Base-by-base conservation (phyloP, 148 eudicot genomes). In the Fagopyrum tataricum region DNA sequence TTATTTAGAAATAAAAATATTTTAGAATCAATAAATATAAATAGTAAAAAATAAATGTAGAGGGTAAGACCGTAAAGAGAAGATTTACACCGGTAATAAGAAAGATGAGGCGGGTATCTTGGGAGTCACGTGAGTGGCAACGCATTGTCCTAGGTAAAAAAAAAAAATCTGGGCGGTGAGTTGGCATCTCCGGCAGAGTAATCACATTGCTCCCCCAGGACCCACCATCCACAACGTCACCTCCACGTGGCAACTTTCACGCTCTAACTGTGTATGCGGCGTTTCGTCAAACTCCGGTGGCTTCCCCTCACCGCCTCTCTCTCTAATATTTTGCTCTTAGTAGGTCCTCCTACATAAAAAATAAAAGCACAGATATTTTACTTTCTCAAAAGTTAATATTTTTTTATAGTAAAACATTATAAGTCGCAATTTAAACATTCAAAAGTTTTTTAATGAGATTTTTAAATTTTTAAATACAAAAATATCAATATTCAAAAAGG, bases 191-290 rank as follows among this genome's bases (percentile, higher is more conserved):
- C 67, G 41, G 40, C 41, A 24, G 58, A 21, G 58, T 52, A 52
- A 52, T 52, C 58, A 17, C 51, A 47, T 9, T 47, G 51, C 51
- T 51, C 56, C 18, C 62, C 31, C 26, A 2, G 43, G 69, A 15
- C 20, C 69, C 69, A 62, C 68, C 68, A 7, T 31, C 49, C 49
- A 46, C 68, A 9, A 56, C 41, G 40, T 37, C 42, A 46, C 13
- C 13, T 46, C 69, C 11, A 64, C 69, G 44, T 64, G 69, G 69
- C 44, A 37, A 64, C 69, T 37, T 17, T 64, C 69, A 64, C 69
- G 43, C 69, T 64, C 69, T 64, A 37, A 24, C 69, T 64, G 7
- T 15, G 69, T 64, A 64, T 37, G 69, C 69, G 69, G 69, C 69
- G 69, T 64, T 64, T 5, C 69, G 69, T 6, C 69, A 64, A 17